Conservation (phyloP, 257 asterid genomes). For the Coffea eugenioides region DNA sequence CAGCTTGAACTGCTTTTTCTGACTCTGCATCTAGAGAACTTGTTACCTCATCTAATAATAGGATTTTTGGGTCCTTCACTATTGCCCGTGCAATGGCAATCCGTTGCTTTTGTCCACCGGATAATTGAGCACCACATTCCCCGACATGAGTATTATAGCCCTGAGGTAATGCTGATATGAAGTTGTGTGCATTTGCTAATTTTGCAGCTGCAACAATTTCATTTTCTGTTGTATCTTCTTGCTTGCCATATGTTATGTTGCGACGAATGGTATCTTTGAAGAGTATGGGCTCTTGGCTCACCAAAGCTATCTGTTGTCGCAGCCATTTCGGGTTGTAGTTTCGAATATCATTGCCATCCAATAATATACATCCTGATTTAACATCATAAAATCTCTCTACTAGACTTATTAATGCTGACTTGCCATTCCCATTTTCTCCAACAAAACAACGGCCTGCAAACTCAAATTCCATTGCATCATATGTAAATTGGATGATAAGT, state of each 20-base stretch:
- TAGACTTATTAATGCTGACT: constrained; percentile 46
- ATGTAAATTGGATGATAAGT: neutral
- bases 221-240: constrained; percentile 29
- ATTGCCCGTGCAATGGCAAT: constrained; percentile 34
- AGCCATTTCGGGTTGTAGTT: constrained; percentile 38
- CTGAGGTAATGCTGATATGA: constrained; percentile 26
- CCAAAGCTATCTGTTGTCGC: constrained; percentile 49
- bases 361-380: constrained; percentile 27
- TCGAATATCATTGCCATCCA: constrained; percentile 32
- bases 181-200: constrained; percentile 45
- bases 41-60: constrained; percentile 34
- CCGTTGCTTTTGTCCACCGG: constrained; percentile 34
- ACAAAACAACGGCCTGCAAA: constrained; percentile 48
- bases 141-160: constrained; percentile 24
- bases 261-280: constrained; percentile 44
- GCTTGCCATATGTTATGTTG: constrained; percentile 43
- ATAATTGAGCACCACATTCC: constrained; percentile 25
- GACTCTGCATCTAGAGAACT: constrained; percentile 30
- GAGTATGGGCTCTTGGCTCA: constrained; percentile 53
- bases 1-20: constrained; percentile 16
- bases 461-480: neutral
- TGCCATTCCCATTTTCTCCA: constrained; percentile 60
- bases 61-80: constrained; percentile 22
- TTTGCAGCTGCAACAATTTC: constrained; percentile 40
- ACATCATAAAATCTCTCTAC: constrained; percentile 51